These are phyloP conservation scores for Paramecium biaurelia DNA, from an alignment of 73 alveolate genomes.

Conservation along the genomic window DNA sequence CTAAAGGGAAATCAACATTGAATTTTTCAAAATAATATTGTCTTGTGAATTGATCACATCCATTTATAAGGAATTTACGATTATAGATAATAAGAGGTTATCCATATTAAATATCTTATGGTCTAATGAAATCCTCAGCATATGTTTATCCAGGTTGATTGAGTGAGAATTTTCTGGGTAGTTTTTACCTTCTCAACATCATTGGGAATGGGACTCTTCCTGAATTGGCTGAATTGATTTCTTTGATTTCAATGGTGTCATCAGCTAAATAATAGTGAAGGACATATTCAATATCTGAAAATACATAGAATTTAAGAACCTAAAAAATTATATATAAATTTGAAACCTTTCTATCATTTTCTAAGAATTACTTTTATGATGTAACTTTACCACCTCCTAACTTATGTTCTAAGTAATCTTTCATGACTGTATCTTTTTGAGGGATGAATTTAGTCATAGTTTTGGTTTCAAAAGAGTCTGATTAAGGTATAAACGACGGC, in stretches of 20 bases:
- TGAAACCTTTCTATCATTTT: slow-evolving; percentile 88
- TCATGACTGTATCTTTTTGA: slow-evolving; percentile 76
- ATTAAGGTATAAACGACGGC: neutral
- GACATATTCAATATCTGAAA: slow-evolving; percentile 80
- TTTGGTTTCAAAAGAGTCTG: neutral
- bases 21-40: slow-evolving; percentile 77
- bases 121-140: slow-evolving; percentile 82
- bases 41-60: slow-evolving; percentile 91
- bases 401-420: slow-evolving; percentile 87
- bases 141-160: slow-evolving; percentile 91
- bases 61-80: slow-evolving; percentile 77
- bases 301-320: slow-evolving; percentile 78
- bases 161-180: slow-evolving; percentile 87
- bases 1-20: slow-evolving; percentile 85
- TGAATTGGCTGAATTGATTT: slow-evolving; percentile 86
- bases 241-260: slow-evolving; percentile 94
- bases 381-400: slow-evolving; percentile 95
- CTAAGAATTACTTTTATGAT: slow-evolving; percentile 88
- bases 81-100: slow-evolving; percentile 80
- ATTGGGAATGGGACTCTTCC: slow-evolving; percentile 95
- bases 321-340: neutral
- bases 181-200: slow-evolving; percentile 85
- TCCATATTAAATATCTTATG: slow-evolving; percentile 83
- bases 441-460: slow-evolving; percentile 51
- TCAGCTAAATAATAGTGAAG: slow-evolving; percentile 94